Conservation (phyloP, 2,329 filamentous ascomycete species). For the Pestalotiopsis fici region DNA sequence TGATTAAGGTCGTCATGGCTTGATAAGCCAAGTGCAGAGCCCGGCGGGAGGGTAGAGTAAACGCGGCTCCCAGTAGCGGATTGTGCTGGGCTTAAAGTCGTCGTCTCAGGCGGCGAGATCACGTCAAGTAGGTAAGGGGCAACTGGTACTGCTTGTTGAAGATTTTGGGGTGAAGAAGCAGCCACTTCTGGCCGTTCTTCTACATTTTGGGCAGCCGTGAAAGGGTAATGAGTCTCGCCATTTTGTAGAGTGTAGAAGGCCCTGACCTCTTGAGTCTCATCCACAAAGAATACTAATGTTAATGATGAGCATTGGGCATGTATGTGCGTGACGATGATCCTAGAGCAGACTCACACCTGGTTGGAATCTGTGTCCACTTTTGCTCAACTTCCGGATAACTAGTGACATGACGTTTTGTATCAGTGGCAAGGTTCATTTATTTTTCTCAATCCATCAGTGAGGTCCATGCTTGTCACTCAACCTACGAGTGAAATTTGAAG, state of each 20-base stretch:
- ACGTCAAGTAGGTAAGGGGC: not conserved
- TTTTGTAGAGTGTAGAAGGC: conserved; percentile 1
- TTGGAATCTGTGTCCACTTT: not conserved
- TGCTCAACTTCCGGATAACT: not conserved
- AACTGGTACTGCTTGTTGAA: not conserved
- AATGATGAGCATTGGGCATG: not conserved
- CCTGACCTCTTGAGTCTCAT: conserved; percentile 2
- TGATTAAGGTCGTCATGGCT: not conserved
- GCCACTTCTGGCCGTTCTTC: not conserved
- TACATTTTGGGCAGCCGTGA: not conserved
- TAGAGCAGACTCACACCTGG: not conserved
- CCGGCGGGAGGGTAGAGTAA: not conserved
- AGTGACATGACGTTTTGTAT: not conserved
- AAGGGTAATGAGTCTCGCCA: not conserved
- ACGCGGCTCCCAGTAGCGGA: not conserved
- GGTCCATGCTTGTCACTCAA: not conserved
- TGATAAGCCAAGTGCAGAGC: not conserved
- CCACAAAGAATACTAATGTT: not conserved
- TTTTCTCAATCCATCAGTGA: not conserved
- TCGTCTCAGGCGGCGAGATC: not conserved
- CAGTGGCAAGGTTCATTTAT: not conserved
- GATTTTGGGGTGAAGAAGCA: not conserved
- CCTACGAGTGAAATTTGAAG: conserved; percentile 6
- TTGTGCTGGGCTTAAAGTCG: not conserved
- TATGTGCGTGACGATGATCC: not conserved